phyloP scores from a whole-genome alignment of 2,329 filamentous ascomycete species.

The Neofusicoccum kwambonambiense region DNA sequence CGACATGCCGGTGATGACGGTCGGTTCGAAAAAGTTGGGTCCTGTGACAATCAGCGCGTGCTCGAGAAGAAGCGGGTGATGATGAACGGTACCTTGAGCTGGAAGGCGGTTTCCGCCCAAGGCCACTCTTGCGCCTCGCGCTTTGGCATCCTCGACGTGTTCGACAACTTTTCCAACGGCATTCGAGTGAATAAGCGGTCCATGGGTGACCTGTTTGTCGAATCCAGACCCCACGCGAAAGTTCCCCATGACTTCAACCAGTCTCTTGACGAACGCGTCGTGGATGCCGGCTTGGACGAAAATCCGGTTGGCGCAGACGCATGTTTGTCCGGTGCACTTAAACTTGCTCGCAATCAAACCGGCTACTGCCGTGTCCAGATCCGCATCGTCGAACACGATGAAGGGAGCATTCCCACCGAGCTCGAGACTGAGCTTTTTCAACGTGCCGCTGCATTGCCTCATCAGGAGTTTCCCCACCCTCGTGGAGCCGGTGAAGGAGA shows the following conservation, averaged over 20 bases:
- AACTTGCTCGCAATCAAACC: conserved; percentile 51
- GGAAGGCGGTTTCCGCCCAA: too few relatives aligned
- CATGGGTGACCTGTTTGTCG: conserved; percentile 28
- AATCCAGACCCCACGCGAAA: conserved; percentile 63
- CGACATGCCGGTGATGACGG: conserved; percentile 36
- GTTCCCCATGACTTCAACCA: conserved; percentile 52
- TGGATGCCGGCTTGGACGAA: conserved; percentile 40
- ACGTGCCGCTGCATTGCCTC: conserved; percentile 40
- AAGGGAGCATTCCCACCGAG: conserved; percentile 46
- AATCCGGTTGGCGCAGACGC: conserved; percentile 36
- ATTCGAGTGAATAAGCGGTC: conserved; percentile 55
- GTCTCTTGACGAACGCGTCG: conserved; percentile 36
- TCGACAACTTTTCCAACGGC: conserved; percentile 56
- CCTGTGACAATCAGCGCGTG: conserved; percentile 20
- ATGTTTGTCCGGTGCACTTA: conserved; percentile 45
- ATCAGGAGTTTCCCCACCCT: conserved; percentile 40
- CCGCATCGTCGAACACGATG: conserved; percentile 44
- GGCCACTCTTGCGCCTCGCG: too few relatives aligned
- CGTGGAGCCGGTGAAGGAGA: conserved; percentile 45
- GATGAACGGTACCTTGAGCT: too few relatives aligned
- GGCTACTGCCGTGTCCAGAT: conserved; percentile 41
- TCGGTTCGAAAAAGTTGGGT: conserved; percentile 4
- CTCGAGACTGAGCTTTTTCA: conserved; percentile 45
- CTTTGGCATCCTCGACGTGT: conserved; percentile 61
- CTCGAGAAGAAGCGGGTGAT: too few relatives aligned